Evolutionary conservation across 805 yeast genomes (phyloP).

Genomic region (Lachancea fermentati): DNA sequence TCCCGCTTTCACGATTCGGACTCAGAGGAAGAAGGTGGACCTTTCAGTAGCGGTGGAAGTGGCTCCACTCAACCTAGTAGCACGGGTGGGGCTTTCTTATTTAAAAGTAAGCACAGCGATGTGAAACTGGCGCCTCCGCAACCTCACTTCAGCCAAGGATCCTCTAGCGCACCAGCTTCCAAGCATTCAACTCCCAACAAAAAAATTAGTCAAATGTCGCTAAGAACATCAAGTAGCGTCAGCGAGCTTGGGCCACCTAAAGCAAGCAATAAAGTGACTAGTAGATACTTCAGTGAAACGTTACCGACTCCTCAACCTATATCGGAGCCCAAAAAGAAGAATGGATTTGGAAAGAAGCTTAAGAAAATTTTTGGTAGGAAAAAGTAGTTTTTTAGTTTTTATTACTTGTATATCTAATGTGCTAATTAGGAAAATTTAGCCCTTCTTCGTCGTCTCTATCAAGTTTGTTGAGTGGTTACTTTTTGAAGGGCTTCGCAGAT

Average conservation of each 20-base stretch:
- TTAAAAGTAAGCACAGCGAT: constrained; percentile 14
- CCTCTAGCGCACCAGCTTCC: constrained; percentile 14
- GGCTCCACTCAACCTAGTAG: constrained; percentile 12
- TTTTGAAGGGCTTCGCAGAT: constrained; percentile 21
- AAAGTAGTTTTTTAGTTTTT: constrained; percentile 10
- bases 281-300: constrained; percentile 29
- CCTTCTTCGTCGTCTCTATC: neutral
- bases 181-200: constrained; percentile 11
- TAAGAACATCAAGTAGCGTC: constrained; percentile 21
- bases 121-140: constrained; percentile 12
- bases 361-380: constrained; percentile 39
- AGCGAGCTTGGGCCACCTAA: constrained; percentile 10
- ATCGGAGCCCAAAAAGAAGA: constrained; percentile 25
- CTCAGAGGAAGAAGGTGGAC: constrained; percentile 42
- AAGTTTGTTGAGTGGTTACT: neutral
- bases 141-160: constrained; percentile 10
- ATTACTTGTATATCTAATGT: constrained; percentile 3
- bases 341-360: constrained; percentile 33
- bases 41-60: constrained; percentile 14
- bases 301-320: constrained; percentile 10
- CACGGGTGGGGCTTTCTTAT: constrained; percentile 14
- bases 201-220: constrained; percentile 19
- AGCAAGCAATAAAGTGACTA: constrained; percentile 6
- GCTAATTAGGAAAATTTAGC: neutral
- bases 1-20: constrained; percentile 63